Evolutionary conservation across 371 early-diverging fungal genomes (phyloP), one percentile per base, ranked within the genome.

Genomic region (Chytridiales sp.): DNA sequence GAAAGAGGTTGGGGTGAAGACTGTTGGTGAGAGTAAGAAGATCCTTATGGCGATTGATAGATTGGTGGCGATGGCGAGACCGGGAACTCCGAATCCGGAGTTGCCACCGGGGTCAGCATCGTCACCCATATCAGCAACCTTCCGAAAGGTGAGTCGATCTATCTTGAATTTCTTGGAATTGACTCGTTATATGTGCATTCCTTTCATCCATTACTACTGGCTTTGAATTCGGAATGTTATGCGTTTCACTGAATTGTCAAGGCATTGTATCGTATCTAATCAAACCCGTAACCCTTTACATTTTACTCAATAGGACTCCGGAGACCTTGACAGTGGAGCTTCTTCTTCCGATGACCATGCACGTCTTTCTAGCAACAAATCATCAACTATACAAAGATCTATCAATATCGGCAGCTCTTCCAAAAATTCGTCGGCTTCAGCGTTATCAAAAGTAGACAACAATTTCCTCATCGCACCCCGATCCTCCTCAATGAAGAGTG

Each of bases 11-110:
- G 87, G 86, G 13, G 84, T 96, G 34, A 69, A 69, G 42, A 85
- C 87, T 0, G 89, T 94, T 11, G 94, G 94, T 26, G 93, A 93
- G 61, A 77, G 93, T 32, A 87, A 92, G 24, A 75, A 87, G 48
- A 70, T 96, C 38, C 68, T 89, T 15, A 69, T 79, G 21, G 91
- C 89, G 6, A 85, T 95, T 43, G 68, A 61, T 42, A 17, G 42
- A 6, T 30, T 55, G 11, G 22, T 31, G 11, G 29, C 35, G 8
- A 24, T 55, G 3, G 42, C 55, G 5, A 17, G 38, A 17, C 9
- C 21, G 27, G 31, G 24, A 4, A 13, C 48, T 48, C 8, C 27
- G 5, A 29, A 19, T 6, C 4, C 21, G 13, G 44, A 44, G 24
- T 9, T 44, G 11, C 44, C 11, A 11, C 19, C 24, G n/a, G 24